Evolutionary conservation across 2,329 filamentous ascomycete species (phyloP), one percentile per base, ranked within the genome.

Genomic region (Aspergillus flavus): DNA sequence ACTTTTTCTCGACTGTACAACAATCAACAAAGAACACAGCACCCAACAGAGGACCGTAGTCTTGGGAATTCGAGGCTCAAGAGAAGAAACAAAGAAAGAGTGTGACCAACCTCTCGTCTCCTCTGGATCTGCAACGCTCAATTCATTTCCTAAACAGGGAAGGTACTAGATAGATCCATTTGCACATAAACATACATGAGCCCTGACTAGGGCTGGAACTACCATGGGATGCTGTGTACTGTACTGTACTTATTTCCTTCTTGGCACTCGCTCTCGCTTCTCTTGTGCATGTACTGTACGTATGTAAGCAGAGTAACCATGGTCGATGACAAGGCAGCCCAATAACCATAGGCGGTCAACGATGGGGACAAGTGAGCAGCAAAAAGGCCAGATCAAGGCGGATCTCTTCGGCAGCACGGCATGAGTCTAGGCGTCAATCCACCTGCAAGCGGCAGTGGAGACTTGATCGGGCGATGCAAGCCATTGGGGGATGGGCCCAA

Each of bases 391-490:
- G 54, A 64, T 58, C 32, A 62, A 65, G 59, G 57, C 62, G 62
- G 66, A 66, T 59, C 61, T 50, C 43, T 55, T 68, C 66, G 63
- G 66, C 61, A 65, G 64, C 62, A 67, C 66, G 63, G 66, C 60
- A 58, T 62, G 61, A 63, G 66, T 65, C 66, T 68, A 68, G 65
- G 63, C 61, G 66, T 64, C 62, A 65, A 64, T 61, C 64, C 62
- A 63, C 61, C 66, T 59, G 65, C 57, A 68, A 67, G 59, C 64
- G 65, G 65, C 52, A 67, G 61, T 65, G 64, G 62, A 57, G 61
- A 59, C 62, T 55, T 50, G 62, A 68, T 67, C 61, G 64, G 59
- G 57, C 63, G 59, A 67, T 66, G 63, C 62, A 64, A 59, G 59
- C 59, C 56, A 58, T 56, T 59, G 55, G 59, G 28, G 52, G 34